Conservation (phyloP, 2,329 filamentous ascomycete species). For the Cordyceps militaris region DNA sequence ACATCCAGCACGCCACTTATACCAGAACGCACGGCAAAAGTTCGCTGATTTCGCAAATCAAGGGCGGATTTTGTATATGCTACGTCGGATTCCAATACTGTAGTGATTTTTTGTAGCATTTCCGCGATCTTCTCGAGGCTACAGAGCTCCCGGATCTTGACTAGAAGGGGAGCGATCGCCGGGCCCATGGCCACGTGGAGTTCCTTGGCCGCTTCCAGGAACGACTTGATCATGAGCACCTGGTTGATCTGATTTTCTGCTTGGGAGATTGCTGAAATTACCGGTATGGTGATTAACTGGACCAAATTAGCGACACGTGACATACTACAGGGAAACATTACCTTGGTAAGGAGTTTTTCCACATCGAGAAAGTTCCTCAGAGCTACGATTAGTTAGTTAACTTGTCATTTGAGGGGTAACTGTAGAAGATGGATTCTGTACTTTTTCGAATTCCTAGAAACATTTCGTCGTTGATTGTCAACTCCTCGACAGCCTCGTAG, state of each 20-base stretch:
- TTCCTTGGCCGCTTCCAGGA: constrained; percentile 59
- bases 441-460: constrained; percentile 70
- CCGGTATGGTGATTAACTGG: constrained; percentile 70
- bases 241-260: constrained; percentile 81
- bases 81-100: constrained; percentile 73
- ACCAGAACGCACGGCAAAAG: constrained; percentile 81
- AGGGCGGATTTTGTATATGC: constrained; percentile 70
- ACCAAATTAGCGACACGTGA: not conserved
- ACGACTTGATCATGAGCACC: constrained; percentile 79
- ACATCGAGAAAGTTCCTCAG: constrained; percentile 69
- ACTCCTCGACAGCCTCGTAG: constrained; percentile 76
- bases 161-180: constrained; percentile 56
- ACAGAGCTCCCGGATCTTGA: constrained; percentile 64
- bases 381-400: constrained; percentile 35
- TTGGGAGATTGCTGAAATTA: constrained; percentile 55
- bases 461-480: constrained; percentile 76
- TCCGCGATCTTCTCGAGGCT: constrained; percentile 52
- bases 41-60: constrained; percentile 81
- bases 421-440: constrained; percentile 22
- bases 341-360: constrained; percentile 72
- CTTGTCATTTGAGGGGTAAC: not conserved
- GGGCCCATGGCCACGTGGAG: constrained; percentile 62
- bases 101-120: constrained; percentile 58
- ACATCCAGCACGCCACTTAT: constrained; percentile 84
- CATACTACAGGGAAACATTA: constrained; percentile 24